Evolutionary conservation across 1,284 basidiomycete species (phyloP).

Genomic region (Ceratobasidium sp.): DNA sequence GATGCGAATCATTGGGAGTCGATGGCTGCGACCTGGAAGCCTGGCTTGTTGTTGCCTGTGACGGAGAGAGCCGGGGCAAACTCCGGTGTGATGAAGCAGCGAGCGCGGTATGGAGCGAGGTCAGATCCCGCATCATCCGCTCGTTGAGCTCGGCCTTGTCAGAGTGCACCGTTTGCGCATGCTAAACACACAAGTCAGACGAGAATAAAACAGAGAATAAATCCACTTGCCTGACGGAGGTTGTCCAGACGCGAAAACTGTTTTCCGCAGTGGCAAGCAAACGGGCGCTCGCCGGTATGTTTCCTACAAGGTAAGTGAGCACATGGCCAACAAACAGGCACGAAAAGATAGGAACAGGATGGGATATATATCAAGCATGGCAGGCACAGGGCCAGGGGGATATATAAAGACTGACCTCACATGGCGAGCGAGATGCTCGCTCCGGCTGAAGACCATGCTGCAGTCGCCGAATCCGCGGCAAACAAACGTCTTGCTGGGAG

Average conservation of each 20-base stretch:
- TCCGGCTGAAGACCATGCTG: constrained; percentile 93
- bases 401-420: constrained; percentile 65
- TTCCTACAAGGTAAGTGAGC: constrained; percentile 63
- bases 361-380: constrained; percentile 4
- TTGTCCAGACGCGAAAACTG: constrained; percentile 97
- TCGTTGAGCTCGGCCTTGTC: constrained; percentile 86
- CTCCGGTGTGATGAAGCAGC: constrained; percentile 48
- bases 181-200: constrained; percentile 49
- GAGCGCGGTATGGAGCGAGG: constrained; percentile 82
- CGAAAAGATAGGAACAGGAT: constrained; percentile 15
- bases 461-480: constrained; percentile 95
- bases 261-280: constrained; percentile 92
- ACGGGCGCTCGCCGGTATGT: constrained; percentile 95
- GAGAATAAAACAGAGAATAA: neutral
- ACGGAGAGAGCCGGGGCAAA: constrained; percentile 30
- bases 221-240: constrained; percentile 66
- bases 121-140: constrained; percentile 87
- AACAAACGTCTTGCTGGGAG: constrained; percentile 89
- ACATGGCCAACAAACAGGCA: no score
- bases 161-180: constrained; percentile 93
- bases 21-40: constrained; percentile 23
- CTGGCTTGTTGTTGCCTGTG: neutral
- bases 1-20: constrained; percentile 17
- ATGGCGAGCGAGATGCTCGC: constrained; percentile 93
- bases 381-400: constrained; percentile 23